Conservation (phyloP, 2,329 filamentous ascomycete species). For the Clarireedia paspali region DNA sequence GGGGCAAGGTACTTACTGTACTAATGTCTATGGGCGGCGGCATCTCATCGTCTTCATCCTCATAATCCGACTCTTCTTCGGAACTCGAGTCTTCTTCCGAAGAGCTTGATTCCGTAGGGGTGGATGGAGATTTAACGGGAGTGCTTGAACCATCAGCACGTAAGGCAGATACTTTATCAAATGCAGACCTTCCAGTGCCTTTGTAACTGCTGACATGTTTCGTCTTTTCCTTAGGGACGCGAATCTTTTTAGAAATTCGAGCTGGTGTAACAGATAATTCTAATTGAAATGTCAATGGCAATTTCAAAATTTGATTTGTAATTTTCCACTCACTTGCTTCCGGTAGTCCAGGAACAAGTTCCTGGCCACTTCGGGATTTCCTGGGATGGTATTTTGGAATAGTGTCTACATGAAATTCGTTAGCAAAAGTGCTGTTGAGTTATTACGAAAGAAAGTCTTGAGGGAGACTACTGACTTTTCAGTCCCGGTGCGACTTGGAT, state of each 20-base stretch:
- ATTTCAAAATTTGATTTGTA: background rate
- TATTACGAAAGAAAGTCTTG: background rate
- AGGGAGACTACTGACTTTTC: constrained; percentile 24
- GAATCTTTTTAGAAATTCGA: constrained; percentile 19
- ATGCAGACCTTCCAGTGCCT: constrained; percentile 20
- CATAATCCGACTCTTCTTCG: constrained; percentile 29
- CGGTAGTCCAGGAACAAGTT: constrained; percentile 24
- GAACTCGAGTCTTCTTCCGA: constrained; percentile 27
- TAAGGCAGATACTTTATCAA: constrained; percentile 14
- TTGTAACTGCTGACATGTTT: constrained; percentile 20
- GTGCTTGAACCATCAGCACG: constrained; percentile 17
- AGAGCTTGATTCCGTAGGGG: constrained; percentile 25
- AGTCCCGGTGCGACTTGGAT: constrained; percentile 22
- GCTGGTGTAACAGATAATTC: constrained; percentile 17
- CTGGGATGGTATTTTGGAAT: constrained; percentile 28
- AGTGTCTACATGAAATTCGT: constrained; percentile 16
- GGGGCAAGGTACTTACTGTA: constrained; percentile 20
- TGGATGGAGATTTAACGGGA: constrained; percentile 13
- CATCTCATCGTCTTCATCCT: constrained; percentile 25
- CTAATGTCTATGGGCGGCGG: constrained; percentile 22
- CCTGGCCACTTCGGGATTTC: constrained; percentile 26
- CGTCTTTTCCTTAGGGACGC: constrained; percentile 20
- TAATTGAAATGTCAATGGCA: constrained; percentile 11
- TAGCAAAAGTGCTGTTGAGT: constrained; percentile 1
- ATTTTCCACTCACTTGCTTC: constrained; percentile 22